Percentiles rank a stretch among this genome's conserved stretches.
These are phyloP conservation scores for Rutstroemia sp. DNA, from an alignment of 2,329 filamentous ascomycete species.

Conservation along the genomic window DNA sequence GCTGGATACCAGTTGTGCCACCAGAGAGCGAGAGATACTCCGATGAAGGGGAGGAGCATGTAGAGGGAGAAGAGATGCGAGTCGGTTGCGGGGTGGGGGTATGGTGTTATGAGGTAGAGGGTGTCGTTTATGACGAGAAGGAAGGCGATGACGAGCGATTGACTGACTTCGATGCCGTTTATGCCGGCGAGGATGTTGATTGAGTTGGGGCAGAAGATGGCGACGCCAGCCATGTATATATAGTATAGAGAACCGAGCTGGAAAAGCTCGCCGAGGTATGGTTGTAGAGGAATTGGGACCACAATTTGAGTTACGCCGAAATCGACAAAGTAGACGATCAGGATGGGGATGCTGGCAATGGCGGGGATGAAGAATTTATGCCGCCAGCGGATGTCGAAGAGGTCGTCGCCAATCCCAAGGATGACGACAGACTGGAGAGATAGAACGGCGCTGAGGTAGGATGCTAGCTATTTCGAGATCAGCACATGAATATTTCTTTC, in stretches of 20 bases:
- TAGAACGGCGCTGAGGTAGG: conserved; percentile 88
- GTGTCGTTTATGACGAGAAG: conserved; percentile 81
- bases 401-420: conserved; percentile 87
- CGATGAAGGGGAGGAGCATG: conserved; percentile 87
- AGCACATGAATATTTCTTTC: too few relatives aligned
- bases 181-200: conserved; percentile 99
- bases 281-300: conserved; percentile 76
- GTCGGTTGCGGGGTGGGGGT: conserved; percentile 89
- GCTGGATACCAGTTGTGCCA: conserved; percentile 95
- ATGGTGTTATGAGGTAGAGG: conserved; percentile 76
- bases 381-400: conserved; percentile 97
- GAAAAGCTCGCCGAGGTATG: conserved; percentile 71
- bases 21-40: conserved; percentile 79
- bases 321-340: conserved; percentile 97
- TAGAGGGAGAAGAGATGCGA: conserved; percentile 95
- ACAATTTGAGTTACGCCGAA: conserved; percentile 96
- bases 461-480: conserved; percentile 60
- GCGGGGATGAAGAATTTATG: conserved; percentile 98
- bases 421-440: conserved; percentile 87
- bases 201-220: conserved; percentile 96
- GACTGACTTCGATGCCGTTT: conserved; percentile 93
- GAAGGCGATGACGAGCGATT: conserved; percentile 83
- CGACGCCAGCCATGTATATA: conserved; percentile 89
- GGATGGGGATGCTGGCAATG: conserved; percentile 84
- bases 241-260: conserved; percentile 84